Base-by-base conservation (phyloP, 140 eudicot genomes). In the Stevia rebaudiana region DNA sequence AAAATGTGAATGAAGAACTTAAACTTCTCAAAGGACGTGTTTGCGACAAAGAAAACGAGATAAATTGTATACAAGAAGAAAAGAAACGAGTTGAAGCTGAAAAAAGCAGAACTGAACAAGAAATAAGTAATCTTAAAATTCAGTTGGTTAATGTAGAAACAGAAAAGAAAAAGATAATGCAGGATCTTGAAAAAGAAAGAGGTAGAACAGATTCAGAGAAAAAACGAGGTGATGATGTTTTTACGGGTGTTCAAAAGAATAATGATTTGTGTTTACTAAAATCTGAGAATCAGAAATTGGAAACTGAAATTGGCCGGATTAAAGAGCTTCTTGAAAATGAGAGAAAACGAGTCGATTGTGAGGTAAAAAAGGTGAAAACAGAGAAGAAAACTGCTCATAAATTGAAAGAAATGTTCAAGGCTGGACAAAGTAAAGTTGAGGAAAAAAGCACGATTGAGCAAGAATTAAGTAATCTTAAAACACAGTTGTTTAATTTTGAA, bases 271-370 rank as follows among this genome's bases (percentile, higher is more conserved):
- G 81, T 73, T 76, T 70, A 30, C 37, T 69, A 46, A 78, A 80
- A 75, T 72, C 80, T 12, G 74, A 78, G 73, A 58, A 75, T 22
- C 70, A 71, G 69, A 67, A 65, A 65, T 58, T 74, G 75, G 89
- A 81, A 65, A 61, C 72, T 21, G 88, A 92, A 74, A 69, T 81
- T 39, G 68, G 66, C 15, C 67, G 63, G 58, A 83, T 88, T 30
- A 88, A 74, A 43, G 81, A 83, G 66, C 80, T 83, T 73, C 62
- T 83, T 31, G 95, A 86, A 35, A 76, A 79, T 24, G 97, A 89
- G 77, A 79, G 47, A 71, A 76, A 25, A 39, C 65, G 73, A 64
- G 82, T 72, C 1, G 82, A 77, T 54, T 54, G 46, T 24, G 86
- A 76, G 74, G 62, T 41, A 57, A 76, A 72, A 67, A 81, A 58